Evolutionary conservation across 441 rosid genomes (phyloP).

Genomic region (Populus hybrid): DNA sequence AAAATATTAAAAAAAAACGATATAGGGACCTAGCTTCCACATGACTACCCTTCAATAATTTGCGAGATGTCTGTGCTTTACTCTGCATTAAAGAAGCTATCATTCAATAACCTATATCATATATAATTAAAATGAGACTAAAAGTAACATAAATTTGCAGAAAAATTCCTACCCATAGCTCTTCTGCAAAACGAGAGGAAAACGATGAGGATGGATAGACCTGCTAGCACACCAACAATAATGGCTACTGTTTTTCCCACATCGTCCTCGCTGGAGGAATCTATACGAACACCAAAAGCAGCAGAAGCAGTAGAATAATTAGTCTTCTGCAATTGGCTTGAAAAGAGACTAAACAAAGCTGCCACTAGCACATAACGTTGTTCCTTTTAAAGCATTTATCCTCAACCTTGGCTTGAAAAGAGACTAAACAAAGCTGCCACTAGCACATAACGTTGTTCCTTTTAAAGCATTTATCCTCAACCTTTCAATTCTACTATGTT

Average conservation of each 20-base stretch:
- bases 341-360: slow-evolving; percentile 17
- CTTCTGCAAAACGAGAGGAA: slow-evolving; percentile 73
- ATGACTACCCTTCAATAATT: background rate
- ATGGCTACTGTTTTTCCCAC: slow-evolving; percentile 82
- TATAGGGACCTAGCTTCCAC: background rate
- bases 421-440: slow-evolving; percentile 25
- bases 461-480: background rate
- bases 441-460: background rate
- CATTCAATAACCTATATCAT: background rate
- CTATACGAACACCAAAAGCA: slow-evolving; percentile 35
- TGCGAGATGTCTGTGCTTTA: background rate
- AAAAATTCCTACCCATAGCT: slow-evolving; percentile 35
- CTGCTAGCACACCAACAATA: slow-evolving; percentile 74
- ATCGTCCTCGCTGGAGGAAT: slow-evolving; percentile 55
- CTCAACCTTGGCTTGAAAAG: background rate
- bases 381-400: background rate
- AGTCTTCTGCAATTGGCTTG: background rate
- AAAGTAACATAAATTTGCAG: no score
- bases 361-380: slow-evolving; percentile 10
- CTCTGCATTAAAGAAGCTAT: slow-evolving; percentile 11
- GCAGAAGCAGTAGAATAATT: slow-evolving; percentile 23
- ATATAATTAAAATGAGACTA: background rate
- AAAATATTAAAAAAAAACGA: background rate
- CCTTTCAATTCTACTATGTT: background rate
- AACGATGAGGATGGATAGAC: slow-evolving; percentile 60